Base-by-base conservation (phyloP, 1,284 basidiomycete genomes). In the Pterula multifida region DNA sequence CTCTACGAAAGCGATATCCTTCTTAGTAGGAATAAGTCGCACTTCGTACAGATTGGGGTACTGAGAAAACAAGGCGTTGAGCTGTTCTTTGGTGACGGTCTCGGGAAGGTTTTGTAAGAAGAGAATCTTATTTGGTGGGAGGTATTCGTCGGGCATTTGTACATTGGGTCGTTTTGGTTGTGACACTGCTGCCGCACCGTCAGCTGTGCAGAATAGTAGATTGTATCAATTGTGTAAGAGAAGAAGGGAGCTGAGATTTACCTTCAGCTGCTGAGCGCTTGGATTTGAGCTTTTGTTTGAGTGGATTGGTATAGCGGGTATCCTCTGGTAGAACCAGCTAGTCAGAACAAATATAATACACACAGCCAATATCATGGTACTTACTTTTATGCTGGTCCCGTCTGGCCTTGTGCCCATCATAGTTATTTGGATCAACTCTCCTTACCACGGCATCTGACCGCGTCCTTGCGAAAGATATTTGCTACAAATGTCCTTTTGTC, bases 111-210 rank as follows among this genome's bases (percentile, higher is more conserved):
- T 96, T 70, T 99, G 95, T 56, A 98, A 66, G 76, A 99, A 99
- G 51, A 99, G 78, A 68, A 98, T 95, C 66, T 93, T 93, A 85
- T 99, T 98, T 26, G 95, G 95, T 2, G 96, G 96, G 4, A 98
- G 78, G 68, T 98, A 98, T 67, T 98, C 95, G 85, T 99, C 95
- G 26, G 96, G 94, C 89, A 96, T 94, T 63, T 92, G 89, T 55
- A 98, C 85, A 56, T 83, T 79, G 26, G 86, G 85, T 50, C 88
- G 76, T 65, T 84, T 87, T 23, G 84, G 68, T 36, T 75, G 76
- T 17, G 86, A 78, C 13, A 71, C 67, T 6, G 83, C 71, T 15
- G 77, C 69, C 28, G 75, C 78, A 26, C 86, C 85, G 47, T 90
- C 87, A 65, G 83, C 83, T 85, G 55, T 48, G 48, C 19, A 51